phyloP scores from a whole-genome alignment of 805 yeast species.

The Cyberlindnera nakhonratchasimensis region DNA sequence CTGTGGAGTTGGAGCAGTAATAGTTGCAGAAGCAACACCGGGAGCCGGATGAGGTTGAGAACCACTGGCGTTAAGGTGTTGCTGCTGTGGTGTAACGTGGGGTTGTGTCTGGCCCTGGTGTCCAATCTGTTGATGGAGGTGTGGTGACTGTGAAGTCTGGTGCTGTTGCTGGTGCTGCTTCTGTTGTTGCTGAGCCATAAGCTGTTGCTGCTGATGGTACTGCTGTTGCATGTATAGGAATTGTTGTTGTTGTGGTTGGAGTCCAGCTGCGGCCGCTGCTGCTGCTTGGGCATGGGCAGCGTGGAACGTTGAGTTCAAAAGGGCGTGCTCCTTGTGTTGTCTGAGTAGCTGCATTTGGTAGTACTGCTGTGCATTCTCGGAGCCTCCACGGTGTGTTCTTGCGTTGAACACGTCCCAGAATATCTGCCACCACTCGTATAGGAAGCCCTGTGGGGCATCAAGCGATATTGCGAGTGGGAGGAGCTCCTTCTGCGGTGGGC shows the following conservation, averaged over 20 bases:
- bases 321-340: constrained; percentile 56
- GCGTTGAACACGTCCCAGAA: constrained; percentile 94
- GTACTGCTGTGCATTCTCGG: constrained; percentile 65
- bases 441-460: constrained; percentile 84
- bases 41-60: constrained; percentile 4
- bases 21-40: constrained; percentile 1
- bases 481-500: constrained; percentile 36
- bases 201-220: constrained; percentile 8
- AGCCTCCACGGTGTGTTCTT: constrained; percentile 61
- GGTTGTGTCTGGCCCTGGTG: constrained; percentile 24
- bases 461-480: constrained; percentile 53
- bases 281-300: constrained; percentile 36
- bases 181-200: constrained; percentile 3
- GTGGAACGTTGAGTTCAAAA: constrained; percentile 41
- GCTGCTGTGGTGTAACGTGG: constrained; percentile 7
- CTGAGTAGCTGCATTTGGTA: constrained; percentile 58
- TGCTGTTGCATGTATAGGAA: constrained; percentile 7
- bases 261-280: constrained; percentile 9
- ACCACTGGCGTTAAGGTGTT: not conserved
- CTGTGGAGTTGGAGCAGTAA: constrained; percentile 23
- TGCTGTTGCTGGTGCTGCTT: constrained; percentile 15
- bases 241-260: constrained; percentile 9
- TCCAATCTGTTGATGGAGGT: not conserved
- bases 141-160: constrained; percentile 1
- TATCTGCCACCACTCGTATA: constrained; percentile 94